Conservation (phyloP, 2,329 filamentous ascomycete species). For the Phaeophleospora eucalypticola region DNA sequence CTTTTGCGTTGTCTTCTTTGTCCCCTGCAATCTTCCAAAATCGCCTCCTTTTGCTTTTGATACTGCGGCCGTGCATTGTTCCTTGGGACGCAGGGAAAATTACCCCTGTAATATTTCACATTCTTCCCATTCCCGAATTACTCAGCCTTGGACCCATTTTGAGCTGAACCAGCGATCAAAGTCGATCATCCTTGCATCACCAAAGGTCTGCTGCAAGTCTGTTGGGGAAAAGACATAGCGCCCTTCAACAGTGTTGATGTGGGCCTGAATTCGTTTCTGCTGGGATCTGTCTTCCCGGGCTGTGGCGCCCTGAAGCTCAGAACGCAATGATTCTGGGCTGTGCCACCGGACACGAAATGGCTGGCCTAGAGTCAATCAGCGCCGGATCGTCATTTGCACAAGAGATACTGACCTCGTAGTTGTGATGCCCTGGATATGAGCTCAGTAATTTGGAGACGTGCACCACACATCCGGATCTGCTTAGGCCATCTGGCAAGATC, state of each 20-base stretch:
- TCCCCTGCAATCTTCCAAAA: no score
- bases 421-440: conserved; percentile 56
- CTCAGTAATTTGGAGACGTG: conserved; percentile 57
- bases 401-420: conserved; percentile 25
- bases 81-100: no score
- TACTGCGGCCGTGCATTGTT: no score
- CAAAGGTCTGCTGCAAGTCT: conserved; percentile 53
- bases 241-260: conserved; percentile 65
- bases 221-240: conserved; percentile 61
- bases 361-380: background rate
- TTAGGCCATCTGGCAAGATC: conserved; percentile 63
- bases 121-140: no score
- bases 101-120: no score
- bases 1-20: no score
- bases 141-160: no score
- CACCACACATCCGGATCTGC: conserved; percentile 67
- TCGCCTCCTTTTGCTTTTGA: no score
- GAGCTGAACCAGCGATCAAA: conserved; percentile 43
- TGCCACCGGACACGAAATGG: conserved; percentile 37
- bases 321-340: conserved; percentile 47
- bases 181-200: conserved; percentile 33
- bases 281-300: conserved; percentile 31
- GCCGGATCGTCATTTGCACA: conserved; percentile 26
- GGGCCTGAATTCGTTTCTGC: conserved; percentile 50
- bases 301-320: conserved; percentile 44